A percentile compares a stretch with the other conserved stretches of the same genome.
These are phyloP conservation scores for Seiridium unicorne DNA, from an alignment of 2,329 filamentous ascomycete species.

Conservation along the genomic window DNA sequence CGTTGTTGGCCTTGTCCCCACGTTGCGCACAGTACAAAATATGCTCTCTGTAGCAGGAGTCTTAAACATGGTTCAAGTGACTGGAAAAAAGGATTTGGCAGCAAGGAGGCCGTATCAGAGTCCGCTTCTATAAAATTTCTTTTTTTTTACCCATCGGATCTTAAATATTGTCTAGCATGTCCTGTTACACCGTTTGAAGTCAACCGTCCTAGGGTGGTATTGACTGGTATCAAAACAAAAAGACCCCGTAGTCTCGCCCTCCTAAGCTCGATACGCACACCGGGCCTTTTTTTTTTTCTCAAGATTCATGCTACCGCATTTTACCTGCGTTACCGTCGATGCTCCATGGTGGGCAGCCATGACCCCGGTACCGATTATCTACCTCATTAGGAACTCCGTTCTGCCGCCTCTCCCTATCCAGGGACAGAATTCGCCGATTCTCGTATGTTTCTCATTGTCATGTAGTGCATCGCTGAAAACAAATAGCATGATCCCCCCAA, in stretches of 20 bases:
- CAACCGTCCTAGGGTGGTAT: background rate
- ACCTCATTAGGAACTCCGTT: background rate
- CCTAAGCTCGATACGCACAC: too few relatives aligned
- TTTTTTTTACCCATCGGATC: background rate
- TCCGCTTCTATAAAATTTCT: background rate
- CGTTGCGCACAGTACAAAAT: too few relatives aligned
- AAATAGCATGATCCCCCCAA: background rate
- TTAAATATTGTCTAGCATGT: background rate
- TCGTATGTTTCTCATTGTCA: background rate
- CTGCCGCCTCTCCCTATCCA: background rate
- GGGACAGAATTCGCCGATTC: background rate
- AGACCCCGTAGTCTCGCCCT: too few relatives aligned
- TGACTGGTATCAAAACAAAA: too few relatives aligned
- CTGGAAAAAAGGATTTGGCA: too few relatives aligned
- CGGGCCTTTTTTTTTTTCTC: too few relatives aligned
- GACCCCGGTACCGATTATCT: background rate
- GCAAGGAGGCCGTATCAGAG: background rate
- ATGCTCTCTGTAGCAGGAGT: too few relatives aligned
- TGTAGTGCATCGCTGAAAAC: slow-evolving; percentile 6
- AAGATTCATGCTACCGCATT: too few relatives aligned
- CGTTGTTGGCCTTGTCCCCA: too few relatives aligned
- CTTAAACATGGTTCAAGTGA: too few relatives aligned
- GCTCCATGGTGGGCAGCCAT: background rate
- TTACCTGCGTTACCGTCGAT: background rate
- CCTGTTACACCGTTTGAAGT: background rate